These are phyloP conservation scores for Phytophthora meadii DNA, from an alignment of 352 stramenopile genomes.

Conservation along the genomic window DNA sequence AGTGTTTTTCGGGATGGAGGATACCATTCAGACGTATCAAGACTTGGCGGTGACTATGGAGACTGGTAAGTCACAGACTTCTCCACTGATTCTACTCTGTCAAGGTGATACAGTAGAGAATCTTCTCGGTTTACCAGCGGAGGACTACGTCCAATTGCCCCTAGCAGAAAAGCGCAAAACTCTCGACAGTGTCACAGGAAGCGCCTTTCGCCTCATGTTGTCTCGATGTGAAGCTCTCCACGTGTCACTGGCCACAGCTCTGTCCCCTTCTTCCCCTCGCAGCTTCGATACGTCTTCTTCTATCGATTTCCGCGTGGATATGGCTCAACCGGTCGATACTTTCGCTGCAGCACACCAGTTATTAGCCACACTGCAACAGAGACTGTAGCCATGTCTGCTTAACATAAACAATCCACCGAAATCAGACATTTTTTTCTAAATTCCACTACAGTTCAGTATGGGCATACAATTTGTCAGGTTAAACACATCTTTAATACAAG, in stretches of 20 bases:
- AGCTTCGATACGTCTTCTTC: neutral
- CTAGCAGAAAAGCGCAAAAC: conserved; percentile 45
- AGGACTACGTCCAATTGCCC: conserved; percentile 58
- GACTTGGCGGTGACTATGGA: conserved; percentile 53
- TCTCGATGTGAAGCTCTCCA: conserved; percentile 46
- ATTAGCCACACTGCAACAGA: conserved; percentile 18
- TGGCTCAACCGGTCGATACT: conserved; percentile 42
- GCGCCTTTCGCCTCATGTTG: conserved; percentile 46
- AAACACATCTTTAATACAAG: conserved; percentile 20
- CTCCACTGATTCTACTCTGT: conserved; percentile 45
- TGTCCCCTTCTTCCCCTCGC: conserved; percentile 3
- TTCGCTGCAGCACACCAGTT: conserved; percentile 33
- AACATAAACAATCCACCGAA: conserved; percentile 16
- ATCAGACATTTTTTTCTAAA: conserved; percentile 21
- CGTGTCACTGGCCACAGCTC: conserved; percentile 12
- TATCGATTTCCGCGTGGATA: conserved; percentile 45
- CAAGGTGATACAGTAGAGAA: conserved; percentile 47
- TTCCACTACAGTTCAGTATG: conserved; percentile 4
- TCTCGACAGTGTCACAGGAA: conserved; percentile 40
- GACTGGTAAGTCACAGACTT: conserved; percentile 32
- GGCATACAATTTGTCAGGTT: neutral
- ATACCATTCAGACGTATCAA: conserved; percentile 55
- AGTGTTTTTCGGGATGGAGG: conserved; percentile 57
- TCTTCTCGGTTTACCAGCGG: conserved; percentile 49
- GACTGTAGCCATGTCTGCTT: conserved; percentile 26